A percentile compares a stretch with the other conserved stretches of the same genome.
phyloP scores from a whole-genome alignment of 1,139 yeast species.

The Saccharomyces pastorianus region DNA sequence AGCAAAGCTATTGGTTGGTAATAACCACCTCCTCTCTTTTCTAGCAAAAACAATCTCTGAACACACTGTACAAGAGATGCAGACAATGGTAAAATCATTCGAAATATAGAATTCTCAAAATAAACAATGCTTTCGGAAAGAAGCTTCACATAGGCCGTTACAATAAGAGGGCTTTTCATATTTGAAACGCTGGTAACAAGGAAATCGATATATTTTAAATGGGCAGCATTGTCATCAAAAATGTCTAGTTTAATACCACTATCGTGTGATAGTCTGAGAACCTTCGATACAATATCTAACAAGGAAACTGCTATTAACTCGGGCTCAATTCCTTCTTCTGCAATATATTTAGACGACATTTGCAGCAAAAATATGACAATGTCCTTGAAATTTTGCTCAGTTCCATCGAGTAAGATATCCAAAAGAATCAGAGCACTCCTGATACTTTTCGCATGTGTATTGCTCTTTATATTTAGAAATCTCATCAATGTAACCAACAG shows the following conservation, averaged over 20 bases:
- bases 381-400: conserved; percentile 43
- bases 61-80: conserved; percentile 29
- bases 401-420: conserved; percentile 44
- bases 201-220: conserved; percentile 30
- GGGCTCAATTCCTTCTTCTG: conserved; percentile 20
- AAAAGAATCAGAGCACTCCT: conserved; percentile 38
- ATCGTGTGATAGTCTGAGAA: conserved; percentile 26
- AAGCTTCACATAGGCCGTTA: conserved; percentile 29
- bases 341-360: conserved; percentile 29
- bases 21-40: conserved; percentile 20
- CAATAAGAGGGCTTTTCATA: conserved; percentile 28
- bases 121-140: conserved; percentile 29
- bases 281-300: conserved; percentile 28
- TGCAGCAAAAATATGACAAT: conserved; percentile 33
- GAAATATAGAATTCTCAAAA: conserved; percentile 27
- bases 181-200: conserved; percentile 28
- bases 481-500: conserved; percentile 41
- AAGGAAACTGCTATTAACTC: conserved; percentile 29
- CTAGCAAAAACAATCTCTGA: conserved; percentile 18
- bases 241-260: conserved; percentile 28
- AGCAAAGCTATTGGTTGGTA: conserved; percentile 40
- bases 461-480: conserved; percentile 34
- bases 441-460: conserved; percentile 30
- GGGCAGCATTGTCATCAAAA: conserved; percentile 29
- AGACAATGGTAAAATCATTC: conserved; percentile 29